phyloP scores from a whole-genome alignment of 331 rosid genomes.

The Saraca asoca region DNA sequence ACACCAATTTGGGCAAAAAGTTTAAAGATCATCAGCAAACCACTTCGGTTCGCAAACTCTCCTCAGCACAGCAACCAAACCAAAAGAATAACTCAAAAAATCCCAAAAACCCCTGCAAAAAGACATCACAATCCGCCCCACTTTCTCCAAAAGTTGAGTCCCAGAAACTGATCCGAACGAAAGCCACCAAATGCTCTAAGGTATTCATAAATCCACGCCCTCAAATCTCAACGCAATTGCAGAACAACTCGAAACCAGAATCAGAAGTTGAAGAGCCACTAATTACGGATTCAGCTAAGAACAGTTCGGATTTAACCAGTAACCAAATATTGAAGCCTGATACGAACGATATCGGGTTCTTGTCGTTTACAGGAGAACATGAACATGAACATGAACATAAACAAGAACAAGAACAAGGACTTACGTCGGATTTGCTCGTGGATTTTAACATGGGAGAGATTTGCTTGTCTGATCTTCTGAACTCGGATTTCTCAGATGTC shows the following conservation, averaged over 20 bases:
- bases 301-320: background rate
- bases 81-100: background rate
- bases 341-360: background rate
- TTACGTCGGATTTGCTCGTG: conserved; percentile 24
- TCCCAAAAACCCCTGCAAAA: background rate
- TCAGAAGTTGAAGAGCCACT: background rate
- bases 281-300: background rate
- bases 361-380: conserved; percentile 14
- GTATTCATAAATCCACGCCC: conserved; percentile 34
- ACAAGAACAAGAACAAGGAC: background rate
- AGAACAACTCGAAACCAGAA: conserved; percentile 5
- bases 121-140: background rate
- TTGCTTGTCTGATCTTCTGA: conserved; percentile 42
- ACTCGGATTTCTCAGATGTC: conserved; percentile 37
- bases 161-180: conserved; percentile 45
- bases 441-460: conserved; percentile 41
- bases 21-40: conserved; percentile 22
- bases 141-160: background rate
- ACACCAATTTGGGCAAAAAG: conserved; percentile 57
- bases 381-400: background rate
- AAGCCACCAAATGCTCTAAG: conserved; percentile 55
- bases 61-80: background rate
- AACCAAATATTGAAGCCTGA: background rate
- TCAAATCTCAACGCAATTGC: conserved; percentile 23
- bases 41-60: background rate